These are phyloP conservation scores for Chamaenerion angustifolium DNA, from an alignment of 345 rosid species.

Conservation along the genomic window DNA sequence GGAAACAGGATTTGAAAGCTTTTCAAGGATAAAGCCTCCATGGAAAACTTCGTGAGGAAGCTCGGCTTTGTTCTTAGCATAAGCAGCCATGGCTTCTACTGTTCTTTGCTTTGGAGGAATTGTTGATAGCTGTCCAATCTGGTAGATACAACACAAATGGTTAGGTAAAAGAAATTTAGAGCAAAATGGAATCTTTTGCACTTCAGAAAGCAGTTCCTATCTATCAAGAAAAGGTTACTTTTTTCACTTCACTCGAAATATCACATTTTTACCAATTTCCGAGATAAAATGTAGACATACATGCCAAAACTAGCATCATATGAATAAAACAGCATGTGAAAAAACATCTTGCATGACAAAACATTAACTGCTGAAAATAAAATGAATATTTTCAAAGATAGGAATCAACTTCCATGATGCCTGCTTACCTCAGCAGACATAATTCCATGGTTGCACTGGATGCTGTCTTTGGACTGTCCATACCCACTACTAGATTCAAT, in stretches of 20 bases:
- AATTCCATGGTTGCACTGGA: conserved; percentile 69
- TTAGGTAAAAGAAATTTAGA: too few species aligned
- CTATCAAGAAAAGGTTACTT: too few species aligned
- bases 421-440: conserved; percentile 64
- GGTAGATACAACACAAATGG: not conserved
- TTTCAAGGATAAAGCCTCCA: conserved; percentile 92
- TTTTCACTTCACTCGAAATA: too few species aligned
- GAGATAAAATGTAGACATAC: too few species aligned
- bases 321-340: too few species aligned
- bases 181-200: too few species aligned
- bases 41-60: conserved; percentile 66
- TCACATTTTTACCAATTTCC: too few species aligned
- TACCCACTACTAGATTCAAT: conserved; percentile 93
- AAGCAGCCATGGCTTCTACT: conserved; percentile 43
- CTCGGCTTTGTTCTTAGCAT: conserved; percentile 33
- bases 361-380: too few species aligned
- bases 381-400: too few species aligned
- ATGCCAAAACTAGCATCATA: too few species aligned
- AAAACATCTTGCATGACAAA: too few species aligned
- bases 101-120: conserved; percentile 60
- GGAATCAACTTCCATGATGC: not conserved
- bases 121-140: conserved; percentile 75
- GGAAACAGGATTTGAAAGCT: conserved; percentile 57
- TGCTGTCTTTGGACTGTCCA: conserved; percentile 62
- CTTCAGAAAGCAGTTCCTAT: too few species aligned